Evolutionary conservation across 1,284 basidiomycete species (phyloP), one percentile per base, ranked within the genome.

Genomic region (Irpex sp.): DNA sequence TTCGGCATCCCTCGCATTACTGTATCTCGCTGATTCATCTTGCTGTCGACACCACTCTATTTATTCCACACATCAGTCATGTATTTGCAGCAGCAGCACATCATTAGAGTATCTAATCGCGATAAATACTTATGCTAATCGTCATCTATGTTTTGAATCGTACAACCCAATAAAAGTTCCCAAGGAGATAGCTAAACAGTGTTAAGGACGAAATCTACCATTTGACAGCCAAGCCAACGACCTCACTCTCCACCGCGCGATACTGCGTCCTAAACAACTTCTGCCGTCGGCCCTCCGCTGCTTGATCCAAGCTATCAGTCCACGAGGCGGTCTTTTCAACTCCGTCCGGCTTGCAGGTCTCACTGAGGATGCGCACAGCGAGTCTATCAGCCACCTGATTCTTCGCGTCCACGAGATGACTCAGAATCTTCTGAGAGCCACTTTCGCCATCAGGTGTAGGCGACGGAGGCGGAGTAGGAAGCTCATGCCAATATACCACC

Each of bases 191-290:
- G 26, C 26, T 3, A 4, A 43, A 43, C 49, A 50, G 49, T 2
- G 17, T 3, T 8, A 50, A 50, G 51, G 39, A 61, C 46, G 39
- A 19, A 3, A 58, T 50, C 57, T 67, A 77, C 75, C 75, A 77
- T 61, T 76, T 76, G n/a, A 76, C 75, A 1, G 73, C 76, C 37
- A 77, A 68, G 49, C 75, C 75, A 19, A 76, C 66, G 47, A 95
- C 88, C 72, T 97, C 93, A 74, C 89, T 93, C 76, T 94, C 92
- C 0, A 98, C 94, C 21, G 91, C 92, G 62, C 87, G 83, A 75
- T 95, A 98, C 70, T 86, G 79, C 4, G 95, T 97, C 71, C 93
- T 81, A 70, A 97, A 85, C n/a, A 87, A 72, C 54, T 75, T 72
- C 68, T 74, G 76, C 62, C 86, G 70, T 58, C 72, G 74, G 39